Base-by-base conservation (phyloP, 2,329 filamentous ascomycete genomes). In the Tolypocladium amazonense region DNA sequence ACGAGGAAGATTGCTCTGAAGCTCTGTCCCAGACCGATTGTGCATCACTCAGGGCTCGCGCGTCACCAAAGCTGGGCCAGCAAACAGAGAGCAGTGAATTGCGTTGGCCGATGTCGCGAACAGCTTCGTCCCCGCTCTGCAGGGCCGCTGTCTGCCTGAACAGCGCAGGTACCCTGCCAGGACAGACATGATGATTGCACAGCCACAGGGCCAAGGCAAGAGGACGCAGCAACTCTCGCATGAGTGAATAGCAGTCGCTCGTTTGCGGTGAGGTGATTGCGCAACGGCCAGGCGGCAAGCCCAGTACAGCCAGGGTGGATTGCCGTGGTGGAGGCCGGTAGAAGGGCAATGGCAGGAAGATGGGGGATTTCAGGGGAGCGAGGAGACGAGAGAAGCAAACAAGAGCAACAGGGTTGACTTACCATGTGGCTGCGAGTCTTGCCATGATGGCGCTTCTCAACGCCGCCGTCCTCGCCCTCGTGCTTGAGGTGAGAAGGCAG, bases 371-470 rank as follows among this genome's bases (percentile, higher is more conserved):
- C 35, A n/a, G 18, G 58, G 37, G 33, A 30, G 37, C 53, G 20
- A 20, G 6, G 25, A 30, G 18, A 7, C 56, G 37, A 38, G 37
- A 27, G 45, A 14, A 20, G 12, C 5, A 59, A 62, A 63, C 20
- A 30, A 57, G 23, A 15, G 41, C 37, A 35, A 59, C 41, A 54
- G 58, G 41, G 58, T 52, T 50, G 61, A 86, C 88, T 85, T 77
- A 89, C 89, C 85, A 92, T 89, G 77, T 92, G 89, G 62, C 88
- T 91, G 75, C 89, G 88, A 67, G 88, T 89, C 84, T 92, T 92
- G 78, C 89, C 89, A 75, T 92, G 88, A 73, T 90, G 89, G 73
- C 87, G 86, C 64, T 81, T 80, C 68, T 81, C 77, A 65, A 85
- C 81, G 65, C 72, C 71, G 60, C 76, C 76, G 41, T 74, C 76